Conservation (phyloP, 129 eudicot genomes). For the Gnaphalium uliginosum region DNA sequence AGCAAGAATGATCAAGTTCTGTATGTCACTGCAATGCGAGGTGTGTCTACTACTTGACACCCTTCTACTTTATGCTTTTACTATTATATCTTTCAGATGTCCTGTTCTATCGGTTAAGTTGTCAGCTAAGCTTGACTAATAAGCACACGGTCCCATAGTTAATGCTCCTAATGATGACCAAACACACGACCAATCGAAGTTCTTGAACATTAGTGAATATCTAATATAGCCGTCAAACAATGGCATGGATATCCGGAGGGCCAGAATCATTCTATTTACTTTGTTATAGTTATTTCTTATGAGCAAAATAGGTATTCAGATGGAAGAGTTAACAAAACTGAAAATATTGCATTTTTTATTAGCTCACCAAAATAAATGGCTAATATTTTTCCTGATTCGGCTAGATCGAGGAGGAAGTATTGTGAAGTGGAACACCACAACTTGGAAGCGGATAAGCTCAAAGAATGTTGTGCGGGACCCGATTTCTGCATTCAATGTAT, state of each 20-base stretch:
- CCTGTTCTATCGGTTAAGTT: too few relatives aligned
- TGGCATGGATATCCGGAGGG: neutral
- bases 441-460: conserved; percentile 77
- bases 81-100: too few relatives aligned
- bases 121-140: neutral
- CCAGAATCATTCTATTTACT: neutral
- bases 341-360: neutral
- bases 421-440: conserved; percentile 59
- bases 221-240: neutral
- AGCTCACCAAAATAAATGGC: neutral
- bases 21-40: conserved; percentile 63
- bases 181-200: neutral
- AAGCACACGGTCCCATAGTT: neutral
- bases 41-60: conserved; percentile 32
- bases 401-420: conserved; percentile 78
- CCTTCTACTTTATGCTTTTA: neutral
- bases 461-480: conserved; percentile 57
- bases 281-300: neutral
- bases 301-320: neutral
- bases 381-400: neutral
- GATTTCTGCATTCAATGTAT: conserved; percentile 67
- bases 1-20: conserved; percentile 50
- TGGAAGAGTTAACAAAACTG: neutral
- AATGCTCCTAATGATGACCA: neutral
- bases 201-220: conserved; percentile 7